Conservation (phyloP, 768 basidiomycete genomes). For the Gelatoporia subvermispora region DNA sequence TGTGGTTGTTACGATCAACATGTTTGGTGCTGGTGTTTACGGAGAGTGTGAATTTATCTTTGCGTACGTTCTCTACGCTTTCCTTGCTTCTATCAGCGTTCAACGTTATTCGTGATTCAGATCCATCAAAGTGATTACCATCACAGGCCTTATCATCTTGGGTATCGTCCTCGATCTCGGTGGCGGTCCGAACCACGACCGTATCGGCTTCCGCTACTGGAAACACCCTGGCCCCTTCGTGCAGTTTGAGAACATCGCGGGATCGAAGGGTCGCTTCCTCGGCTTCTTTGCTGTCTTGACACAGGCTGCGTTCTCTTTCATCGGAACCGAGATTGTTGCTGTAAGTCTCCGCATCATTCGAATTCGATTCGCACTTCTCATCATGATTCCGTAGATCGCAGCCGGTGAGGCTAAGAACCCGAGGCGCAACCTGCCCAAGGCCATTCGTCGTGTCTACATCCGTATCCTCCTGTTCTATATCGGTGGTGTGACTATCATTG, state of each 20-base stretch:
- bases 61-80: slow-evolving; percentile 40
- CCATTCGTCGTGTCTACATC: slow-evolving; percentile 57
- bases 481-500: slow-evolving; percentile 67
- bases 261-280: slow-evolving; percentile 72
- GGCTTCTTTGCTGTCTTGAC: slow-evolving; percentile 69
- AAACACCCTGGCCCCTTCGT: slow-evolving; percentile 85
- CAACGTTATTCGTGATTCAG: slow-evolving; percentile 15
- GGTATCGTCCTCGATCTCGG: slow-evolving; percentile 78
- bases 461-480: slow-evolving; percentile 70
- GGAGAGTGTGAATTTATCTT: slow-evolving; percentile 87
- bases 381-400: slow-evolving; percentile 49
- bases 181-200: slow-evolving; percentile 79
- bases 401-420: slow-evolving; percentile 93
- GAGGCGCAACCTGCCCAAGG: slow-evolving; percentile 56
- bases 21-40: slow-evolving; percentile 72
- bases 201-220: slow-evolving; percentile 74
- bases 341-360: slow-evolving; percentile 38
- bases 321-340: slow-evolving; percentile 92
- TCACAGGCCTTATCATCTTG: slow-evolving; percentile 55
- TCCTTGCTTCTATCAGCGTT: not conserved
- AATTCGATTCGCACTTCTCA: too few species aligned
- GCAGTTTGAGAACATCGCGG: slow-evolving; percentile 60
- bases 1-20: slow-evolving; percentile 72
- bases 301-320: slow-evolving; percentile 89
- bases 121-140: slow-evolving; percentile 88